Conservation (phyloP, 495 filamentous ascomycete genomes). For the Podospora sp. region DNA sequence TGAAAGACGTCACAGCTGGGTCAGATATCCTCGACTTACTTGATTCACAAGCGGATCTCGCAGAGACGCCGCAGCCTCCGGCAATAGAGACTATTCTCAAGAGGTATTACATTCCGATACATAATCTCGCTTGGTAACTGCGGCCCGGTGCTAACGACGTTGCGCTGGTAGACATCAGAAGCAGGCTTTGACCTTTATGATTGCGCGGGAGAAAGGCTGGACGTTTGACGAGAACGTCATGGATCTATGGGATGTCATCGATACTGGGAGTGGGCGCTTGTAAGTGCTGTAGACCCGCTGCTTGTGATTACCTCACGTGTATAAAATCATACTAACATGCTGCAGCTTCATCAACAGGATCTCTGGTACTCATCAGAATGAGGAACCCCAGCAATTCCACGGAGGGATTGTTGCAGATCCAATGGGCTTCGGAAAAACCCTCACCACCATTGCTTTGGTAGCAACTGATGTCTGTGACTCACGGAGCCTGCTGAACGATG, state of each 20-base stretch:
- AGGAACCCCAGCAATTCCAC: constrained; percentile 31
- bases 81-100: constrained; percentile 19
- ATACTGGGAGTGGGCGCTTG: constrained; percentile 7
- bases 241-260: constrained; percentile 33
- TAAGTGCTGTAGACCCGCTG: background rate
- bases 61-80: constrained; percentile 36
- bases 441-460: constrained; percentile 44
- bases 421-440: constrained; percentile 47
- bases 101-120: no score
- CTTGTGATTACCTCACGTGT: background rate
- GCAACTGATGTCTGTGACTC: constrained; percentile 31
- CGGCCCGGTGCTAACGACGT: no score
- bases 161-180: constrained; percentile 41
- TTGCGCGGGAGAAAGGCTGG: constrained; percentile 43
- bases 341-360: constrained; percentile 23
- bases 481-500: no score
- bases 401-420: constrained; percentile 47
- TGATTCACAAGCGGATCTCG: constrained; percentile 12
- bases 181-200: constrained; percentile 49
- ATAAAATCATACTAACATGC: background rate
- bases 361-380: constrained; percentile 22
- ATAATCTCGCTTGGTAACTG: no score
- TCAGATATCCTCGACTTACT: constrained; percentile 24
- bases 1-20: constrained; percentile 6
- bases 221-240: constrained; percentile 4